Conservation (phyloP, 2,329 filamentous ascomycete species). For the Penicillium sp. region DNA sequence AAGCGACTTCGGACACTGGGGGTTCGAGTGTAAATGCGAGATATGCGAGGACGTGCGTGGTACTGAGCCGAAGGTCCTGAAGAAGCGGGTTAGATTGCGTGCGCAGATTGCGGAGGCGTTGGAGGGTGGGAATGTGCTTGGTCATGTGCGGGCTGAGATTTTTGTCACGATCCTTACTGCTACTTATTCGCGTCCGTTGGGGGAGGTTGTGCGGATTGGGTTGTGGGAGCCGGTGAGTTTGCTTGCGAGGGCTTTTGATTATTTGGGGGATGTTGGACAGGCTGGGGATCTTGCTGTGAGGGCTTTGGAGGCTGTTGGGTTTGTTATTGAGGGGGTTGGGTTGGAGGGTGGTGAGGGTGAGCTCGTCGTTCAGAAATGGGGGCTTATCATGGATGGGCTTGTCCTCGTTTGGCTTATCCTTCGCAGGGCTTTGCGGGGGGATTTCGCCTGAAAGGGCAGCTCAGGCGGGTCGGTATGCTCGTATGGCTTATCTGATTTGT, state of each 20-base stretch:
- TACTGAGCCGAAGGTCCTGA: background rate
- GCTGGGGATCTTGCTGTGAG: background rate
- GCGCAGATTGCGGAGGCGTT: background rate
- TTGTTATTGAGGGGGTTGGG: background rate
- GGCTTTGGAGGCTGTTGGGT: background rate
- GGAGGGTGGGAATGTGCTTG: background rate
- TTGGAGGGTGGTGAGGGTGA: background rate
- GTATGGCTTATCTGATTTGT: constrained; percentile 31
- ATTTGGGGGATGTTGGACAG: background rate
- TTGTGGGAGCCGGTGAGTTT: background rate
- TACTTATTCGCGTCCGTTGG: background rate
- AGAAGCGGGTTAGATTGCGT: background rate
- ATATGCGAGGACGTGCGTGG: constrained; percentile 22
- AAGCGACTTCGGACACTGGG: constrained; percentile 18
- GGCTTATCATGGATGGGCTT: constrained; percentile 24
- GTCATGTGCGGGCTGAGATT: background rate
- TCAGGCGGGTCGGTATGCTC: constrained; percentile 33
- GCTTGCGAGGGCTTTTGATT: background rate
- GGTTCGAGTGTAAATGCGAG: constrained; percentile 22
- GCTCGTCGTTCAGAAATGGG: constrained; percentile 28
- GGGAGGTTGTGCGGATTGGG: background rate
- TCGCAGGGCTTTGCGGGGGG: constrained; percentile 21
- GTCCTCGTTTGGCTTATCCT: constrained; percentile 33
- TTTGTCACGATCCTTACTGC: background rate
- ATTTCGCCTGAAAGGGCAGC: constrained; percentile 18